A percentile compares a stretch with the other conserved stretches of the same genome.
These are phyloP conservation scores for fission yeast (Schizosaccharomyces pombe) DNA, from an alignment of 805 yeast species.

Conservation along the genomic window DNA sequence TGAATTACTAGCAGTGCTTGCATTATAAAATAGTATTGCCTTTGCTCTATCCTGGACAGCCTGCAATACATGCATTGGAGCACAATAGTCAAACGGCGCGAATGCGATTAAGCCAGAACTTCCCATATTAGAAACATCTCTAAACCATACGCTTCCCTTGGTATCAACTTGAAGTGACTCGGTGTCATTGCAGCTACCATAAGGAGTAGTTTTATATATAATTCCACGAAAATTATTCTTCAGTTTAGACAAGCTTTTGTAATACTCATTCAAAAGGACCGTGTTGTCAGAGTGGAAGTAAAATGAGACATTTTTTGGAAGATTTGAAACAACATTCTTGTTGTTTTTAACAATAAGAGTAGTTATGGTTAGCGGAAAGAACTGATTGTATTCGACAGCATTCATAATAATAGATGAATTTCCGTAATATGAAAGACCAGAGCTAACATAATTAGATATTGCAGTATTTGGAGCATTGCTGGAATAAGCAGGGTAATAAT, in stretches of 20 bases:
- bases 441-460: neutral
- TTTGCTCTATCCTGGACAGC: neutral
- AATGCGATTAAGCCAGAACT: neutral
- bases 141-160: neutral
- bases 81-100: neutral
- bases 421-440: neutral
- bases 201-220: neutral
- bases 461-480: too few relatives aligned
- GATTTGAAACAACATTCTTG: neutral
- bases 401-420: neutral
- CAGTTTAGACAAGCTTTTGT: neutral
- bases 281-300: neutral
- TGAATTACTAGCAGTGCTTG: neutral
- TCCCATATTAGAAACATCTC: neutral
- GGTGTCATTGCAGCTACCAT: neutral
- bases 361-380: neutral
- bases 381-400: neutral
- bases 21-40: neutral
- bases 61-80: neutral
- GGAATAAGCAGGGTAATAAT: too few relatives aligned
- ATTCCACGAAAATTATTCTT: neutral
- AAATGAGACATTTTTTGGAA: neutral
- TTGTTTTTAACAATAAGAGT: neutral
- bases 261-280: neutral
- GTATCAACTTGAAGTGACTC: neutral